These are phyloP conservation scores for Dipteronia dyeriana DNA, from an alignment of 345 rosid species.

Conservation along the genomic window DNA sequence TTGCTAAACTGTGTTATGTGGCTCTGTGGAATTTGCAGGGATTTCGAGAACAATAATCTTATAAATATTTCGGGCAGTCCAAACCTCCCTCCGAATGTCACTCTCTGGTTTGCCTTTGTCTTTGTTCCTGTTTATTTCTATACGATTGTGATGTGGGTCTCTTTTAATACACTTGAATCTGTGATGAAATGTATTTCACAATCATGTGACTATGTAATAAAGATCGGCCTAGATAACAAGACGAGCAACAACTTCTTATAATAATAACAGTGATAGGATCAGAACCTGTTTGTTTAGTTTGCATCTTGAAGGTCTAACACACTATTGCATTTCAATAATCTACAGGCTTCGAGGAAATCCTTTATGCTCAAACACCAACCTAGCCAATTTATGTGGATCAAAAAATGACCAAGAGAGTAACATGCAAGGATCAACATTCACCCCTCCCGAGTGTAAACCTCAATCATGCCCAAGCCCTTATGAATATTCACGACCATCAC, in stretches of 20 bases:
- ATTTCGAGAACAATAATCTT: constrained; percentile 70
- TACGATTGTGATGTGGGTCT: constrained; percentile 13
- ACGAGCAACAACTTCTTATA: background rate
- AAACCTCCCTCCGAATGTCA: constrained; percentile 69
- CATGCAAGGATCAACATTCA: constrained; percentile 27
- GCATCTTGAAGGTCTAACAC: constrained; percentile 5
- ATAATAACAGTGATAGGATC: background rate
- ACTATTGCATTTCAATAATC: constrained; percentile 20
- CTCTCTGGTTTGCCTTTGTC: constrained; percentile 65
- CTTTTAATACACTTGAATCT: background rate
- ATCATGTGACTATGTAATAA: background rate
- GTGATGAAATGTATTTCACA: constrained; percentile 6
- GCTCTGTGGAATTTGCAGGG: constrained; percentile 49
- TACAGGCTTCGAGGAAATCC: constrained; percentile 96
- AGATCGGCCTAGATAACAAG: background rate
- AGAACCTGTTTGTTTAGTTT: background rate
- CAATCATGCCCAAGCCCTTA: constrained; percentile 68
- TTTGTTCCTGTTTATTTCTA: constrained; percentile 14
- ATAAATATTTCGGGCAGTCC: constrained; percentile 56
- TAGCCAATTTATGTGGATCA: constrained; percentile 48
- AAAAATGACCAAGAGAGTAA: constrained; percentile 22
- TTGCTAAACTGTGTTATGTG: constrained; percentile 17
- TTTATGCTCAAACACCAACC: constrained; percentile 45
- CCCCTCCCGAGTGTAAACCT: constrained; percentile 36
- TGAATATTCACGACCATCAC: constrained; percentile 52